phyloP scores from a whole-genome alignment of 78 protist genomes.

The Guillardia theta region DNA sequence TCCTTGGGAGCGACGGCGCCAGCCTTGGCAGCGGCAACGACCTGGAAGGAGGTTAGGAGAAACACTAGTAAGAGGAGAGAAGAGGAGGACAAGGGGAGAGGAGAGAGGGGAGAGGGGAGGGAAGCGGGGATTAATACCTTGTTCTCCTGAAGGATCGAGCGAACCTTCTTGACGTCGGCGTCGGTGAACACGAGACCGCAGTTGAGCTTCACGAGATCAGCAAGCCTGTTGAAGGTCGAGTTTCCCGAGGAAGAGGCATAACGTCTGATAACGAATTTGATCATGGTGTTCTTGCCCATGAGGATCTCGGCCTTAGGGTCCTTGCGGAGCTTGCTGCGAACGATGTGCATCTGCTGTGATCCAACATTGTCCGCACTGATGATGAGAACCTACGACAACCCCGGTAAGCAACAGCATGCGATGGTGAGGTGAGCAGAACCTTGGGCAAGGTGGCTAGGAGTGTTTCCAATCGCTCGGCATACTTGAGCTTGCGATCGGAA shows the following conservation, averaged over 20 bases:
- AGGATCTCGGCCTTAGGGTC: conserved; percentile 87
- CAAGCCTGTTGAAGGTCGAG: conserved; percentile 70
- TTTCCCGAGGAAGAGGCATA: not conserved
- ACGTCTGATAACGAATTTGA: not conserved
- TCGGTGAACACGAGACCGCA: conserved; percentile 96
- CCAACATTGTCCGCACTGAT: conserved; percentile 96
- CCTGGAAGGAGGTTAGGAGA: not conserved
- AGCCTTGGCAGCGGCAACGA: conserved; percentile 95
- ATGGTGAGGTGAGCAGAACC: not conserved
- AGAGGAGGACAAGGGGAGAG: not conserved
- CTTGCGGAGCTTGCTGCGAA: conserved; percentile 87
- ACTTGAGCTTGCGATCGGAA: not conserved
- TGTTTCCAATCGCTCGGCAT: not conserved
- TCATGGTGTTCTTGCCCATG: conserved; percentile 98
- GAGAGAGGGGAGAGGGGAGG: not conserved
- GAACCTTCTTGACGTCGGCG: conserved; percentile 74
- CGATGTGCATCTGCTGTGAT: conserved; percentile 89
- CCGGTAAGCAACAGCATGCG: not conserved
- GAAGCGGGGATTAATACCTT: not conserved
- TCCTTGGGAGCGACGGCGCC: conserved; percentile 93
- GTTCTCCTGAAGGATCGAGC: conserved; percentile 56
- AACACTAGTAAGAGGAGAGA: not conserved
- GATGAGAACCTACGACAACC: conserved; percentile 63
- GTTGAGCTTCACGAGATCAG: conserved; percentile 79
- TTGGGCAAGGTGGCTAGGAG: not conserved